These are phyloP conservation scores for Westerdykella ornata DNA, from an alignment of 2,329 filamentous ascomycete species.

Conservation along the genomic window DNA sequence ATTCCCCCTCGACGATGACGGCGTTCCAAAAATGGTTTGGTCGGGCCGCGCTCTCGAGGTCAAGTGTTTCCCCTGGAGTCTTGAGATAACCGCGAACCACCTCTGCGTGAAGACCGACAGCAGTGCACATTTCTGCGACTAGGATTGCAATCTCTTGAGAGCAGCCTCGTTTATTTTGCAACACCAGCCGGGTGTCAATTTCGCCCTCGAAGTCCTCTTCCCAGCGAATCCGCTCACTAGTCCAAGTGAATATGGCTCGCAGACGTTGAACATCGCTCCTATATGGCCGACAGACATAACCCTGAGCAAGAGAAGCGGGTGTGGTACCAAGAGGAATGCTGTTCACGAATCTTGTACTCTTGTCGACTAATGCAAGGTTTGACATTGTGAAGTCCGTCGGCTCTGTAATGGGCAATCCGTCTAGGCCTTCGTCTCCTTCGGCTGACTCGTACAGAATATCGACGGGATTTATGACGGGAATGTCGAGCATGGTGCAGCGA, in stretches of 20 bases:
- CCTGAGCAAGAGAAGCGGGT: constrained; percentile 74
- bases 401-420: constrained; percentile 75
- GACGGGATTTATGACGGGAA: constrained; percentile 79
- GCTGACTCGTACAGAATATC: constrained; percentile 79
- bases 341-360: constrained; percentile 85
- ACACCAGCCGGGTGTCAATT: constrained; percentile 73
- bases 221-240: constrained; percentile 90
- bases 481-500: constrained; percentile 89
- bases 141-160: constrained; percentile 84
- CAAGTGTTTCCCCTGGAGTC: constrained; percentile 66
- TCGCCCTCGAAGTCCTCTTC: constrained; percentile 89
- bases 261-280: constrained; percentile 88
- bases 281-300: constrained; percentile 89
- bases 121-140: constrained; percentile 87
- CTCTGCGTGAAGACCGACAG: constrained; percentile 82
- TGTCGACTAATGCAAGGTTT: constrained; percentile 84
- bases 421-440: constrained; percentile 82
- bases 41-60: constrained; percentile 73
- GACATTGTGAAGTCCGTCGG: constrained; percentile 73
- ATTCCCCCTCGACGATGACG: constrained; percentile 86
- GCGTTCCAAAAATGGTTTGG: constrained; percentile 98
- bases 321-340: constrained; percentile 77
- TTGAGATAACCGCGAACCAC: constrained; percentile 88
- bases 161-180: constrained; percentile 76
- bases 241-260: constrained; percentile 95